Conservation (phyloP, 2,329 filamentous ascomycete species). For the Colletotrichum lindemuthianum region DNA sequence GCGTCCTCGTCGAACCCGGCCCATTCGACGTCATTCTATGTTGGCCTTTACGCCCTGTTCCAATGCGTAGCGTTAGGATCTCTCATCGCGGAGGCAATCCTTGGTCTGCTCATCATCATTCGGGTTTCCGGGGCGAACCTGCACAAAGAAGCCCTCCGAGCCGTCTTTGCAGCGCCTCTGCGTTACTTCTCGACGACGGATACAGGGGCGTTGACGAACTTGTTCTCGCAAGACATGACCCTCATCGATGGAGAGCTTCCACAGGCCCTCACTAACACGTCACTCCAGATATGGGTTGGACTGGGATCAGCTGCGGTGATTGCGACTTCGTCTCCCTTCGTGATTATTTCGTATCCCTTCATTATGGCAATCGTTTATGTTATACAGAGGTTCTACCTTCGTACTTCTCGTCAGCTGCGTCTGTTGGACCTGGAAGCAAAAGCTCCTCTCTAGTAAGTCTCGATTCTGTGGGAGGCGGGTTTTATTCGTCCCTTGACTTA, state of each 20-base stretch:
- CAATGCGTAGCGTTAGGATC: not conserved
- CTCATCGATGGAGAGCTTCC: slow-evolving; percentile 53
- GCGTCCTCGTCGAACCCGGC: slow-evolving; percentile 27
- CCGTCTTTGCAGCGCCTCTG: slow-evolving; percentile 37
- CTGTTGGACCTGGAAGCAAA: slow-evolving; percentile 60
- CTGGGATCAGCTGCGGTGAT: slow-evolving; percentile 59
- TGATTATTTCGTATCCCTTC: slow-evolving; percentile 50
- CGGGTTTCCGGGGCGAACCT: slow-evolving; percentile 6
- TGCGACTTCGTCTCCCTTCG: slow-evolving; percentile 51
- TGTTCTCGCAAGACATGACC: slow-evolving; percentile 57
- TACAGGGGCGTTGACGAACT: slow-evolving; percentile 52
- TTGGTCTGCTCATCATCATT: not conserved
- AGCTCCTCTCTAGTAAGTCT: slow-evolving; percentile 59
- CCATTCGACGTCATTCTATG: slow-evolving; percentile 40
- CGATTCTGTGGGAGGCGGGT: not conserved
- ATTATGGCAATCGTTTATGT: not conserved
- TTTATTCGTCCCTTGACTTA: not conserved
- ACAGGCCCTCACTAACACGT: slow-evolving; percentile 44
- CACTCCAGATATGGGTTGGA: slow-evolving; percentile 38
- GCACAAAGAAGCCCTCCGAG: not conserved
- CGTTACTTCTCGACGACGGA: slow-evolving; percentile 54
- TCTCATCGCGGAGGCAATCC: not conserved
- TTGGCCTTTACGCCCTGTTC: slow-evolving; percentile 44
- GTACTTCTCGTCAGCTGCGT: slow-evolving; percentile 68
- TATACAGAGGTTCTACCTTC: slow-evolving; percentile 64